Conservation (phyloP, 441 rosid genomes). For the Pelargonium citronellum region DNA sequence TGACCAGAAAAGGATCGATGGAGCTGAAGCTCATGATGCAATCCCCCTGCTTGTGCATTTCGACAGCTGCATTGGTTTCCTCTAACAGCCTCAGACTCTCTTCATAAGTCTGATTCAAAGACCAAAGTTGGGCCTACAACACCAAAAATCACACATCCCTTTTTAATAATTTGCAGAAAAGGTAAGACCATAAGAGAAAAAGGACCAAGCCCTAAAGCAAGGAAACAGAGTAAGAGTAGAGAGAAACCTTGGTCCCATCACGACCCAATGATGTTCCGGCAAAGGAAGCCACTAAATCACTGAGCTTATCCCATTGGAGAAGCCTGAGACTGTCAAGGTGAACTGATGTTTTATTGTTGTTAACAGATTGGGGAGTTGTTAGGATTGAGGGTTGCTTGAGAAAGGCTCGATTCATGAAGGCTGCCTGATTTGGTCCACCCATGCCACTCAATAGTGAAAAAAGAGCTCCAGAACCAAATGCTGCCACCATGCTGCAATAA, state of each 20-base stretch:
- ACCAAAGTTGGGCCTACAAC: constrained; percentile 51
- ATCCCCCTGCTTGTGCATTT: constrained; percentile 64
- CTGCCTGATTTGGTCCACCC: constrained; percentile 67
- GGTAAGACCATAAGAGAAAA: constrained; percentile 4
- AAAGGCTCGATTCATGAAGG: constrained; percentile 8
- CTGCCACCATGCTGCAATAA: constrained; percentile 76
- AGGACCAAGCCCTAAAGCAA: not conserved
- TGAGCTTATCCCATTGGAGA: constrained; percentile 86
- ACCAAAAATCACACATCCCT: not conserved
- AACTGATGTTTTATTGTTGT: constrained; percentile 24
- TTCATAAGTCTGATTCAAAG: constrained; percentile 49
- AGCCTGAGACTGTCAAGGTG: constrained; percentile 51
- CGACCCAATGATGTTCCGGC: constrained; percentile 74
- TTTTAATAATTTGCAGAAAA: not conserved
- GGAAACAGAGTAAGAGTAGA: not conserved
- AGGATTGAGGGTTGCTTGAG: not conserved
- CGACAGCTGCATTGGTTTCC: constrained; percentile 74
- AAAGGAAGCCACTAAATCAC: constrained; percentile 69
- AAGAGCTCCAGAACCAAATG: constrained; percentile 86
- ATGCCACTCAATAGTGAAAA: constrained; percentile 76
- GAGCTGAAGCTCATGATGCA: constrained; percentile 57
- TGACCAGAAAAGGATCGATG: constrained; percentile 46
- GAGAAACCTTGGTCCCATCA: constrained; percentile 48
- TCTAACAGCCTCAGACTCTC: constrained; percentile 61
- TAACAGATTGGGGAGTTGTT: not conserved